phyloP scores from a whole-genome alignment of 2,329 filamentous ascomycete species.

The Hypoxylon sp. region DNA sequence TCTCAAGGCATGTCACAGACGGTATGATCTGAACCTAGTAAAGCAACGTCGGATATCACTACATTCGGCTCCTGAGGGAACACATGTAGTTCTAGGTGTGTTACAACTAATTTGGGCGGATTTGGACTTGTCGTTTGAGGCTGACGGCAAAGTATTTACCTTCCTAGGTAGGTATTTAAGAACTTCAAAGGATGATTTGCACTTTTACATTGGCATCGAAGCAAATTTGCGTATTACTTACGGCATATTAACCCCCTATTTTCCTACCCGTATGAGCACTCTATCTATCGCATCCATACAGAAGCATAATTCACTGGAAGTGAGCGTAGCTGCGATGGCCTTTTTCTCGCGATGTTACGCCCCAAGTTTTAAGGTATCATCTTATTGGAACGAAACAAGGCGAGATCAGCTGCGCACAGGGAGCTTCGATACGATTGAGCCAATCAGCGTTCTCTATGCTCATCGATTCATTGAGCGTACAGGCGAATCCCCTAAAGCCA shows the following conservation, averaged over 20 bases:
- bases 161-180: background rate
- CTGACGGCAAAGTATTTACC: background rate
- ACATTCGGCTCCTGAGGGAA: slow-evolving; percentile 2
- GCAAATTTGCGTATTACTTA: background rate
- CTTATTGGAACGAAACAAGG: slow-evolving; percentile 5
- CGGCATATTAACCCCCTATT: background rate
- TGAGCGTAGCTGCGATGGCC: background rate
- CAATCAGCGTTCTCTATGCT: slow-evolving; percentile 9
- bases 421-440: slow-evolving; percentile 7
- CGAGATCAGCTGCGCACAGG: background rate
- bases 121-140: slow-evolving; percentile 1
- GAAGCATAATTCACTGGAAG: background rate
- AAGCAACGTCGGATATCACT: background rate
- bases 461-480: slow-evolving; percentile 11
- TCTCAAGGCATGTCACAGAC: background rate
- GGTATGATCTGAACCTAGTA: background rate
- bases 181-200: background rate
- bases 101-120: slow-evolving; percentile 1
- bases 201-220: slow-evolving; percentile 2
- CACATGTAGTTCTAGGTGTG: background rate
- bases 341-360: background rate
- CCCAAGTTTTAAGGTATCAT: slow-evolving; percentile 2
- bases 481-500: slow-evolving; percentile 20
- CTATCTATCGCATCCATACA: background rate
- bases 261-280: background rate